Percentiles rank a stretch among this genome's conserved stretches.
Evolutionary conservation across 1,284 basidiomycete species (phyloP).

Genomic region (Cerioporus squamosus): DNA sequence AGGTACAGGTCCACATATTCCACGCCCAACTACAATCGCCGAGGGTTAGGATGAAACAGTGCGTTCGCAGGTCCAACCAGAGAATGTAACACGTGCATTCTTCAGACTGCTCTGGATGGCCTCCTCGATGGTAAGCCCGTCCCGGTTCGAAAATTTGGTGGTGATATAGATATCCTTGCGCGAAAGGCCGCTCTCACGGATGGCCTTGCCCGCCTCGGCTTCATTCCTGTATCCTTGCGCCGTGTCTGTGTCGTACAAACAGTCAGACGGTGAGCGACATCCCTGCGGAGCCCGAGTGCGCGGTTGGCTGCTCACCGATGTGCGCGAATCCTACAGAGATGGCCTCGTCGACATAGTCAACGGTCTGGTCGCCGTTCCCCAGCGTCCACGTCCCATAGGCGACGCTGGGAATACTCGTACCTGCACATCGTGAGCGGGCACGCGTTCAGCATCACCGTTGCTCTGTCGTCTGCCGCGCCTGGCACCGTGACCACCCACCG

Average conservation of each 20-base stretch:
- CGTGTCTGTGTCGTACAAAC: constrained; percentile 26
- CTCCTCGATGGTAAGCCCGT: constrained; percentile 40
- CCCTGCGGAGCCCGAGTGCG: neutral
- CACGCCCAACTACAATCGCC: constrained; percentile 56
- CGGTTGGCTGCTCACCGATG: constrained; percentile 25
- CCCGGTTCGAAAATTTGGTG: constrained; percentile 59
- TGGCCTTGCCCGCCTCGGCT: constrained; percentile 41
- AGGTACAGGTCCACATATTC: constrained; percentile 77
- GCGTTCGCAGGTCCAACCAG: neutral
- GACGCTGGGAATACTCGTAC: constrained; percentile 51
- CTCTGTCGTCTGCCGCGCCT: too few species aligned
- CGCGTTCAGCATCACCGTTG: too few species aligned
- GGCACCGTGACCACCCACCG: constrained; percentile 31
- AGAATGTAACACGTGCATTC: constrained; percentile 22
- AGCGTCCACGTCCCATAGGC: constrained; percentile 59
- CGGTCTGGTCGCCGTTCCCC: constrained; percentile 43
- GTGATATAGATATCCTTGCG: constrained; percentile 45
- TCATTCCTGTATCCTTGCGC: constrained; percentile 45
- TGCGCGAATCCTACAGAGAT: constrained; percentile 36
- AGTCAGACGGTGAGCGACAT: too few species aligned
- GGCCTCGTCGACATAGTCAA: constrained; percentile 35
- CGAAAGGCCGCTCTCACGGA: constrained; percentile 40
- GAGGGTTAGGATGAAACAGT: neutral
- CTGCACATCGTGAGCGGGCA: constrained; percentile 20
- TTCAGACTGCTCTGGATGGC: constrained; percentile 37